phyloP scores from a whole-genome alignment of 2,329 filamentous ascomycete genomes.

The Cryoendolithus antarcticus region DNA sequence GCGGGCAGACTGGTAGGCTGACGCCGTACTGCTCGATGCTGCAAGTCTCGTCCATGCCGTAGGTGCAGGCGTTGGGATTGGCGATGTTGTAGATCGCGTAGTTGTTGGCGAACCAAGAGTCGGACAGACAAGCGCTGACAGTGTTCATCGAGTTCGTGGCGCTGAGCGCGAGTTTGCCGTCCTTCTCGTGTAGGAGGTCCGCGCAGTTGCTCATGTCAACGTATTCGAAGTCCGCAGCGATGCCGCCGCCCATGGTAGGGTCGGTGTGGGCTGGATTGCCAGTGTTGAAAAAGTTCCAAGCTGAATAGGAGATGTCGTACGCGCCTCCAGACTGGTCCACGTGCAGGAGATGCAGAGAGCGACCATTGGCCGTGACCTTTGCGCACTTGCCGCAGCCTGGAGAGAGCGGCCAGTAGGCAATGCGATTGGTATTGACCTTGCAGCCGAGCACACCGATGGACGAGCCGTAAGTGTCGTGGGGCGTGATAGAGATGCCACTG shows the following conservation, averaged over 20 bases:
- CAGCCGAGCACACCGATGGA: conserved; percentile 48
- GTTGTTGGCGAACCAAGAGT: conserved; percentile 43
- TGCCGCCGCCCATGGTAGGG: conserved; percentile 38
- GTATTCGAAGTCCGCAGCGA: conserved; percentile 40
- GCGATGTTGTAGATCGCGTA: conserved; percentile 38
- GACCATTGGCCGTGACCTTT: conserved; percentile 37
- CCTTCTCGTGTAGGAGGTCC: conserved; percentile 33
- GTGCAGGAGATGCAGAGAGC: conserved; percentile 45
- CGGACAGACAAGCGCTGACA: conserved; percentile 32
- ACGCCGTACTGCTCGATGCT: conserved; percentile 6
- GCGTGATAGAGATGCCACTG: conserved; percentile 29
- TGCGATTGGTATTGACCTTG: conserved; percentile 48
- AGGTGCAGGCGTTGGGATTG: conserved; percentile 27
- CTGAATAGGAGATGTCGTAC: conserved; percentile 49
- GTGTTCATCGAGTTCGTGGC: conserved; percentile 48
- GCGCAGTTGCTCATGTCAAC: conserved; percentile 38
- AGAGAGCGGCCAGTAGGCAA: conserved; percentile 47
- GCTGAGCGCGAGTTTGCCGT: conserved; percentile 40
- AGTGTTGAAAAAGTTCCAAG: conserved; percentile 46
- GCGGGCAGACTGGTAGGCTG: conserved; percentile 18
- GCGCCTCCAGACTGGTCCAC: conserved; percentile 46
- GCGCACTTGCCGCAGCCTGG: conserved; percentile 46
- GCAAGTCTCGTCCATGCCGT: conserved; percentile 19
- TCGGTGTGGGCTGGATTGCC: conserved; percentile 36
- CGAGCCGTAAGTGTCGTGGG: conserved; percentile 45